Conservation (phyloP, 2,329 filamentous ascomycete species). For the Aspergillus amoenus region DNA sequence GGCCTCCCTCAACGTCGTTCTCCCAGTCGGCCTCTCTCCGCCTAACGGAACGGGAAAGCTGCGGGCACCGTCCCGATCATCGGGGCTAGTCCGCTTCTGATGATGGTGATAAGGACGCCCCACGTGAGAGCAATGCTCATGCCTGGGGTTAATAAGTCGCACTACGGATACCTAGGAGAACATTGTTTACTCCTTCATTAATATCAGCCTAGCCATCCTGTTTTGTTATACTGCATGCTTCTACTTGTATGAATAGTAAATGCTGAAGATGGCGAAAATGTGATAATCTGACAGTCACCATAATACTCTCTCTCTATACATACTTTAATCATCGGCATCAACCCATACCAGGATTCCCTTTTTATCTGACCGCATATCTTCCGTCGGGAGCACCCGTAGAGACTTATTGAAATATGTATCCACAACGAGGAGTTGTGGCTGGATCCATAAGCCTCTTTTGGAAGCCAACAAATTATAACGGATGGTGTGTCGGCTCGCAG, state of each 20-base stretch:
- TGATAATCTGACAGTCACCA: background rate
- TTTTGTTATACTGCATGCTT: background rate
- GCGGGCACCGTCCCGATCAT: conserved; percentile 20
- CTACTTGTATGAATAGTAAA: background rate
- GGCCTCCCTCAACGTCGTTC: conserved; percentile 4
- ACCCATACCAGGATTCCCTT: conserved; percentile 50
- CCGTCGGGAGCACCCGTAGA: conserved; percentile 75
- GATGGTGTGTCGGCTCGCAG: conserved; percentile 72
- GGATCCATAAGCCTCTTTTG: conserved; percentile 63
- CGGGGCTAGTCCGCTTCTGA: conserved; percentile 21
- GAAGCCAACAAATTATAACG: conserved; percentile 73
- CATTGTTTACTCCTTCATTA: background rate
- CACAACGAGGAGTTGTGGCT: conserved; percentile 71
- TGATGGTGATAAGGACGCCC: conserved; percentile 20
- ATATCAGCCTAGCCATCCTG: background rate
- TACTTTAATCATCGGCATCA: conserved; percentile 37
- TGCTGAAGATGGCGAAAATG: background rate
- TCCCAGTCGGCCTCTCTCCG: conserved; percentile 15
- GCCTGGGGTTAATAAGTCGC: background rate
- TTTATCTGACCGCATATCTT: conserved; percentile 61
- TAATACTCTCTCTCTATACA: background rate
- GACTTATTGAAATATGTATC: conserved; percentile 95
- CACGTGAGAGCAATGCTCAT: conserved; percentile 22
- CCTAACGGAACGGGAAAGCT: conserved; percentile 22
- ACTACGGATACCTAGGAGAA: background rate